Evolutionary conservation across 805 yeast species (phyloP).

Genomic region (Candida palmyrensis): DNA sequence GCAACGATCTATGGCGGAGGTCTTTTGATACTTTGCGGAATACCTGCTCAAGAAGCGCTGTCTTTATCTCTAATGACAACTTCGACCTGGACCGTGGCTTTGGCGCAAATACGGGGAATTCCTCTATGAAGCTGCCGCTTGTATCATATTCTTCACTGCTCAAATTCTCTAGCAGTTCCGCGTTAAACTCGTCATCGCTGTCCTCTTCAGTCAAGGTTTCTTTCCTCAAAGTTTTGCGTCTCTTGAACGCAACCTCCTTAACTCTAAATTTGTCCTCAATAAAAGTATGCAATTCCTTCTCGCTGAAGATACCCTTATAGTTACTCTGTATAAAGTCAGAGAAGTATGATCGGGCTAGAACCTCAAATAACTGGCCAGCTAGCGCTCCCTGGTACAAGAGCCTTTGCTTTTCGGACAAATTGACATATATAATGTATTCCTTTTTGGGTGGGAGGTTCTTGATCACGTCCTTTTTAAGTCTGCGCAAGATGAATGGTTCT

Average conservation of each 20-base stretch:
- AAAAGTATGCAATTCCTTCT: constrained; percentile 33
- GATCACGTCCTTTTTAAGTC: constrained; percentile 73
- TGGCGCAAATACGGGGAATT: background rate
- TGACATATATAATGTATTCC: constrained; percentile 77
- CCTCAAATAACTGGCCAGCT: constrained; percentile 36
- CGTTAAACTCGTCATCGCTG: constrained; percentile 25
- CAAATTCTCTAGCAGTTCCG: background rate
- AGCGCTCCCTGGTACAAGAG: constrained; percentile 55
- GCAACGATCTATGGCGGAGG: constrained; percentile 39
- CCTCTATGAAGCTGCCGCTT: background rate
- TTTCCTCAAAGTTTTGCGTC: constrained; percentile 3
- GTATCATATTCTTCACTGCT: constrained; percentile 1
- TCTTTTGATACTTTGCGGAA: constrained; percentile 12
- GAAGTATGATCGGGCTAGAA: constrained; percentile 43
- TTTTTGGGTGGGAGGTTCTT: constrained; percentile 78
- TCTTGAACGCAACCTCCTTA: constrained; percentile 7
- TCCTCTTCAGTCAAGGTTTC: constrained; percentile 15
- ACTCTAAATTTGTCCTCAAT: constrained; percentile 33
- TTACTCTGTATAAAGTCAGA: constrained; percentile 48
- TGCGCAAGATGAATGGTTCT: constrained; percentile 79
- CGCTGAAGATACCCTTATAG: constrained; percentile 13
- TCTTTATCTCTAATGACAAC: constrained; percentile 9
- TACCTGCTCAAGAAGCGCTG: constrained; percentile 9
- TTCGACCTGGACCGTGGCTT: too few relatives aligned
- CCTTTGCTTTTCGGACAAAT: constrained; percentile 59